Percentiles rank a stretch among this genome's conserved stretches.
Conservation (phyloP, 129 eudicot genomes). For the Pulicaria dysenterica region DNA sequence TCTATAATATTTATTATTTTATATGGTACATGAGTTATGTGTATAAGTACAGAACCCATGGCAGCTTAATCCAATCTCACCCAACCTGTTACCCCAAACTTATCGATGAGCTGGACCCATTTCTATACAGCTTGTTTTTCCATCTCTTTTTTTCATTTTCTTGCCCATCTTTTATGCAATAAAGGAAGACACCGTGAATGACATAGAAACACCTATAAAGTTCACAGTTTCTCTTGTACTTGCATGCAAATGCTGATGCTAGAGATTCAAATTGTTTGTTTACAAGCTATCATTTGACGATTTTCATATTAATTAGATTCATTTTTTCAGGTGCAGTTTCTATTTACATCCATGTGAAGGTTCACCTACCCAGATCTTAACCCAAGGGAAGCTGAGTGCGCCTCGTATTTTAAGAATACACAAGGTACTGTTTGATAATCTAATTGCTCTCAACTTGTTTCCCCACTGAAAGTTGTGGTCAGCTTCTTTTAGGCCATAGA, state of each 20-base stretch:
- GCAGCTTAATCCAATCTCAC: neutral
- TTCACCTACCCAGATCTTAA: conserved; percentile 80
- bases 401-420: conserved; percentile 96
- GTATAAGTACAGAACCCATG: neutral
- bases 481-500: neutral
- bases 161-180: conserved; percentile 20
- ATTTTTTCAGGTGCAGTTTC: conserved; percentile 81
- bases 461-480: conserved; percentile 2
- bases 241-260: conserved; percentile 15
- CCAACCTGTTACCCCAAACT: neutral
- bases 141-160: neutral
- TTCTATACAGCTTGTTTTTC: neutral
- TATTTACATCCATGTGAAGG: conserved; percentile 93
- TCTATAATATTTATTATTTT: neutral
- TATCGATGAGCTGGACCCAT: neutral
- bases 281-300: neutral
- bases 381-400: conserved; percentile 95
- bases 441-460: neutral
- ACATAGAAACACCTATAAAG: neutral
- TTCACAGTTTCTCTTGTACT: neutral
- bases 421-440: conserved; percentile 47
- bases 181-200: neutral
- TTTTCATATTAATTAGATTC: conserved; percentile 8
- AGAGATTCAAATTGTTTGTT: conserved; percentile 4
- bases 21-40: neutral